phyloP scores from a whole-genome alignment of 306 rosid genomes.

The Purshia tridentata region DNA sequence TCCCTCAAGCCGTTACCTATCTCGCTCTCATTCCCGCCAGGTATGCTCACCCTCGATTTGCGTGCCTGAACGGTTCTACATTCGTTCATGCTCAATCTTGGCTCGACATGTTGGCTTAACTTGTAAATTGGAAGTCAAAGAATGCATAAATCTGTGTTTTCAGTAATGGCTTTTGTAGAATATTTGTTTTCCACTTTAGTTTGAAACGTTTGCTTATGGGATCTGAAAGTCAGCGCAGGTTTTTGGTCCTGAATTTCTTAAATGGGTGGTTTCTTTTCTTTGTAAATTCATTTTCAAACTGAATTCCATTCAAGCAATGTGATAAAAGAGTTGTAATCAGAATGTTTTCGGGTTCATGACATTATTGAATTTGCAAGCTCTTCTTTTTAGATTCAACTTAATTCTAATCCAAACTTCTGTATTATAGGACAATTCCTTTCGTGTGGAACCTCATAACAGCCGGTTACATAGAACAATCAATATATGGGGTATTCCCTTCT shows the following conservation, averaged over 20 bases:
- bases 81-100: background rate
- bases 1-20: conserved; percentile 58
- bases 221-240: background rate
- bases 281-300: background rate
- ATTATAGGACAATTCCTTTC: conserved; percentile 87
- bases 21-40: conserved; percentile 94
- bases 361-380: background rate
- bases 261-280: background rate
- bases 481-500: conserved; percentile 63
- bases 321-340: background rate
- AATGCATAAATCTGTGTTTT: background rate
- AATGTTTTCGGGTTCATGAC: background rate
- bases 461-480: conserved; percentile 77
- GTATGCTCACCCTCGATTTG: conserved; percentile 21
- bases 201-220: background rate
- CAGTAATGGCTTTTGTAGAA: background rate
- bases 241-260: too few relatives aligned
- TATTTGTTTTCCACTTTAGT: background rate
- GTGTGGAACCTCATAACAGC: conserved; percentile 87
- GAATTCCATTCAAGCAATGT: background rate
- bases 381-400: background rate
- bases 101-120: background rate
- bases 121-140: background rate
- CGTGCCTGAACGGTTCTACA: background rate
- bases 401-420: conserved; percentile 13